Base-by-base conservation (phyloP, 768 basidiomycete species). In the Suillus subaureus region DNA sequence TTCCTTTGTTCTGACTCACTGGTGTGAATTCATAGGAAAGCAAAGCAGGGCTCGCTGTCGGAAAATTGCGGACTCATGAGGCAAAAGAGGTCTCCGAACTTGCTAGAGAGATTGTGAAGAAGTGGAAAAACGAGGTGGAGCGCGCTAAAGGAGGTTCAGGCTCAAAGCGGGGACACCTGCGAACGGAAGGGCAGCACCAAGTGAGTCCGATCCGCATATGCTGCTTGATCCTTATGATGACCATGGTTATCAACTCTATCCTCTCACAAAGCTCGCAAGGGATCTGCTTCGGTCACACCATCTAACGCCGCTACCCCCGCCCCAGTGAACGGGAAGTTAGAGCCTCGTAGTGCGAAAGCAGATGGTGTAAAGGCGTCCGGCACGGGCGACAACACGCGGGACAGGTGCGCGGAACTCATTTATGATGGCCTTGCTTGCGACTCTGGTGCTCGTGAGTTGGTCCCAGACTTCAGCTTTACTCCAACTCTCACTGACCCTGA, bases 391-490 rank as follows among this genome's bases (percentile, higher is more conserved):
- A 80, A 78, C 67, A 92, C 91, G 0, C 83, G 97, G 62, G 93
- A 97, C 77, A 94, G 89, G 75, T 97, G 96, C 73, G 83, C 89
- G 9, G 90, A 93, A 73, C 86, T 99, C 73, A 83, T 96, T 26
- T 99, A 99, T 71, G 94, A 99, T 74, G 93, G 94, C 13, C 83
- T 99, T 33, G 91, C 93, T 3, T 83, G 78, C 61, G 96, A 97
- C 79, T 94, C 94, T 42, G 87, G 85, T 56, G 93, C 94, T 63
- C 93, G 96, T 97, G 73, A 77, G 96, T 89, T 21, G 18, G 55
- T 15, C 51, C 5, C 6, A 12, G 26, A 60, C 58, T 9, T 33
- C 6, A 2, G 16, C 40, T 40, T 35, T 31, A 47, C 37, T 42
- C 61, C 8, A 43, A 72, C 65, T 47, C 61, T 45, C 13, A 18